Evolutionary conservation across 2,329 filamentous ascomycete genomes (phyloP), one percentile per base, ranked within the genome.

Genomic region (Plenodomus biglobosus): DNA sequence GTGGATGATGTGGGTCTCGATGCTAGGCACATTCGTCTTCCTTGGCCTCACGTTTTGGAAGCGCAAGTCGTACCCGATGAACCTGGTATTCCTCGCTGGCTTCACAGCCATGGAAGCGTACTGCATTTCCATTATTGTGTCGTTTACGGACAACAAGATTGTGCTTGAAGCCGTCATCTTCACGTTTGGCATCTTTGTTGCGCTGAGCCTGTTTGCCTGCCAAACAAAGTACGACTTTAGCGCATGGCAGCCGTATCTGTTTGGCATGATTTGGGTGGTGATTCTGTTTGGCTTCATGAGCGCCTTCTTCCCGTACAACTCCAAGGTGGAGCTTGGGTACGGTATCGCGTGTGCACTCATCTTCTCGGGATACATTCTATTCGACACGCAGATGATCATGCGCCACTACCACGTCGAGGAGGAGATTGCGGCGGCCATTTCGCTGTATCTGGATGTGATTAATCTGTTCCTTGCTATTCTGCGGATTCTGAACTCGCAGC

Each of bases 161-260:
- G 94, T 99, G 18, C 81, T 99, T 40, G 87, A 96, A 74, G 94
- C 94, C 15, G 86, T 96, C 27, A 75, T 96, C 57, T 84, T 99
- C 48, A 99, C 94, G 1, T 72, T 85, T 8, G 84, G 77, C 43
- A 83, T 86, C 61, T 86, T 86, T 64, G 73, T 85, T 38, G 81
- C 79, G 22, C 71, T 86, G 48, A 85, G 82, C 2, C 74, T 92
- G 38, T 97, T 99, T 72, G 94, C 94, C 41, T 96, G 92, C 82
- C 94, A 99, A 78, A 89, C 88, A 57, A 95, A 95, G 73, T 99
- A 99, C 70, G 94, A 99, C 78, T 99, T 99, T 72, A 97, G 92
- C 1, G 87, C 84, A 56, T 99, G 94, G 92, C 89, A 92, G 79
- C 92, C 94, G 16, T 97, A 96, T 71, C 83, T 97, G 3, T 95